Percentiles rank a stretch among this genome's conserved stretches.
These are phyloP conservation scores for Morella rubra DNA, from an alignment of 306 rosid species.

Conservation along the genomic window DNA sequence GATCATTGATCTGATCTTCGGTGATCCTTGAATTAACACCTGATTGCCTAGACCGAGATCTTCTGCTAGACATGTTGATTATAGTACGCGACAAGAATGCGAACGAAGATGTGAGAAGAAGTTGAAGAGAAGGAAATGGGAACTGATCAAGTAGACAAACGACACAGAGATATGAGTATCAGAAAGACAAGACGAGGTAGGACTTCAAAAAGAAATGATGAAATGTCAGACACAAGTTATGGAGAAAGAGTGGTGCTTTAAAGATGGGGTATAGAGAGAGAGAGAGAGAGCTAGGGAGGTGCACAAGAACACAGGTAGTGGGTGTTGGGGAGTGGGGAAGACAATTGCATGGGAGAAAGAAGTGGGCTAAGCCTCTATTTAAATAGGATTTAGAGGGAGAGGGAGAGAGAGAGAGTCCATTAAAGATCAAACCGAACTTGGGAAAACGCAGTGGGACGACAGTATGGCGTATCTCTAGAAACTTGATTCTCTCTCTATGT, in stretches of 20 bases:
- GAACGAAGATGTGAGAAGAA: background rate
- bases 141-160: conserved; percentile 6
- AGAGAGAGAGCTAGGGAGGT: background rate
- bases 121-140: background rate
- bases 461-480: conserved; percentile 5
- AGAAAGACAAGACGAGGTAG: background rate
- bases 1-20: conserved; percentile 96
- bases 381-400: conserved; percentile 25
- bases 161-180: conserved; percentile 9
- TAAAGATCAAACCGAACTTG: conserved; percentile 2
- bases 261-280: background rate
- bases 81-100: background rate
- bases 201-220: background rate
- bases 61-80: conserved; percentile 57
- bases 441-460: background rate
- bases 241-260: conserved; percentile 3
- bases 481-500: background rate
- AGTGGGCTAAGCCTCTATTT: conserved; percentile 32
- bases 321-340: conserved; percentile 28
- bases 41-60: conserved; percentile 76
- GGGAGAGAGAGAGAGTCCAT: conserved; percentile 10
- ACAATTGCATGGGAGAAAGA: conserved; percentile 48
- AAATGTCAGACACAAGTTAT: background rate
- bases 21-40: conserved; percentile 64
- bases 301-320: conserved; percentile 25